Conservation (phyloP, 2,329 filamentous ascomycete genomes). For the Fusarium domesticum region DNA sequence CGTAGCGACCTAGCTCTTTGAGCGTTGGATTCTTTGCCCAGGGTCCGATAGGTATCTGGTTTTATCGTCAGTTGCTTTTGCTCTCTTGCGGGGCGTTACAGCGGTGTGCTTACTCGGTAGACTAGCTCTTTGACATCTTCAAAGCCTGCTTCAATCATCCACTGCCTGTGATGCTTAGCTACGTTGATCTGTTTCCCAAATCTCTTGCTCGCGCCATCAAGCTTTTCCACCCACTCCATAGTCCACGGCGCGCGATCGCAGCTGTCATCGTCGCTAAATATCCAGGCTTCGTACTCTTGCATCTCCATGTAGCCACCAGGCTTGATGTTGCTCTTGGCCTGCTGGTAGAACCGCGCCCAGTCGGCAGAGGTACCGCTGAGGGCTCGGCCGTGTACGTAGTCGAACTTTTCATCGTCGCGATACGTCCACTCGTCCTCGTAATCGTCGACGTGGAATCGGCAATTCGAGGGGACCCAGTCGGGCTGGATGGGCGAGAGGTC, state of each 20-base stretch:
- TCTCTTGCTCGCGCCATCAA: constrained; percentile 35
- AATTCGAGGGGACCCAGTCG: constrained; percentile 54
- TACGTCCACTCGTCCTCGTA: constrained; percentile 48
- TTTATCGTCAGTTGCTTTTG: not conserved
- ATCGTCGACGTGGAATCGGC: constrained; percentile 64
- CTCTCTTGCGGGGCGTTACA: no score
- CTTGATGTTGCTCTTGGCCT: constrained; percentile 31
- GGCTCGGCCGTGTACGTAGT: constrained; percentile 39
- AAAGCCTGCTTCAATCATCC: constrained; percentile 39
- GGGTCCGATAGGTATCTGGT: constrained; percentile 38
- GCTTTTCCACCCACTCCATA: constrained; percentile 38
- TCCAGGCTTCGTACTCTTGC: constrained; percentile 39
- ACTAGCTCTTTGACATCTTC: constrained; percentile 31
- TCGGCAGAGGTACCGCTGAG: constrained; percentile 34
- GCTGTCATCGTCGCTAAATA: constrained; percentile 40
- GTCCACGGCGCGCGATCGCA: constrained; percentile 38
- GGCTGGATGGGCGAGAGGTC: constrained; percentile 60
- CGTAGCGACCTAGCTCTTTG: constrained; percentile 37
- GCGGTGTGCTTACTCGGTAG: constrained; percentile 12
- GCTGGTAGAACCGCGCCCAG: constrained; percentile 33
- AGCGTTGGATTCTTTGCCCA: constrained; percentile 38
- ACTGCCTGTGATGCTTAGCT: constrained; percentile 35
- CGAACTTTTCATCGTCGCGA: constrained; percentile 31
- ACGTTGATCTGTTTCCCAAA: constrained; percentile 41
- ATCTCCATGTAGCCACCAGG: constrained; percentile 39